These are phyloP conservation scores for Ramularia endophylla DNA, from an alignment of 2,329 filamentous ascomycete genomes.

Conservation along the genomic window DNA sequence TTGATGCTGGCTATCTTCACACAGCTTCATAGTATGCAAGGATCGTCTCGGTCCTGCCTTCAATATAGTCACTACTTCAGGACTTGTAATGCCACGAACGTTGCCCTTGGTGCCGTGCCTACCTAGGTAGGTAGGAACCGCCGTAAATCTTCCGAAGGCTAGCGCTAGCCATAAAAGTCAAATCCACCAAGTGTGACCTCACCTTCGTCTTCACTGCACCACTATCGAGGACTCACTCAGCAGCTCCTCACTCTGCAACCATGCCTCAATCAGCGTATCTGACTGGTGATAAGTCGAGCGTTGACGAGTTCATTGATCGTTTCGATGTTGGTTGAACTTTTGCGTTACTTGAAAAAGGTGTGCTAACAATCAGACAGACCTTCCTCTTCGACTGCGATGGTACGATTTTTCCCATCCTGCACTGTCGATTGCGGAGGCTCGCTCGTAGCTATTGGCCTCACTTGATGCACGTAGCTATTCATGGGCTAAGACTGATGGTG, in stretches of 20 bases:
- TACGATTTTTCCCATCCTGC: conserved; percentile 41
- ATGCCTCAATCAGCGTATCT: conserved; percentile 47
- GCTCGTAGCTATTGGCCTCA: too few relatives aligned
- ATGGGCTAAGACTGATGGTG: conserved; percentile 32
- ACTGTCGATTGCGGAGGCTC: too few relatives aligned
- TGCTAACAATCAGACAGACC: conserved; percentile 47
- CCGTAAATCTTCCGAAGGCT: too few relatives aligned
- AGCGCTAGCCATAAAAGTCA: too few relatives aligned
- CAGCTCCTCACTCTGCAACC: neutral
- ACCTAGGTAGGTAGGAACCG: too few relatives aligned
- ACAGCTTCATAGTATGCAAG: neutral
- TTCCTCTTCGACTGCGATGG: conserved; percentile 98
- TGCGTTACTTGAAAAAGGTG: conserved; percentile 2
- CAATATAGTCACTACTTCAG: too few relatives aligned
- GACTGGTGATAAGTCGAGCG: conserved; percentile 69
- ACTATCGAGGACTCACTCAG: too few relatives aligned
- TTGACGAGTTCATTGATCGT: conserved; percentile 76
- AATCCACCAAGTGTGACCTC: too few relatives aligned
- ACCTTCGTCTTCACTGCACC: neutral
- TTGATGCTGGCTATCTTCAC: neutral
- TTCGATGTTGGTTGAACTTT: conserved; percentile 64
- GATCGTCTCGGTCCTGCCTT: too few relatives aligned
- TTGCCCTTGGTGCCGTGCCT: too few relatives aligned
- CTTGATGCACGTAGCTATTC: too few relatives aligned
- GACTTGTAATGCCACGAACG: too few relatives aligned